Evolutionary conservation across 768 basidiomycete species (phyloP).

Genomic region (Podaxis sp.): DNA sequence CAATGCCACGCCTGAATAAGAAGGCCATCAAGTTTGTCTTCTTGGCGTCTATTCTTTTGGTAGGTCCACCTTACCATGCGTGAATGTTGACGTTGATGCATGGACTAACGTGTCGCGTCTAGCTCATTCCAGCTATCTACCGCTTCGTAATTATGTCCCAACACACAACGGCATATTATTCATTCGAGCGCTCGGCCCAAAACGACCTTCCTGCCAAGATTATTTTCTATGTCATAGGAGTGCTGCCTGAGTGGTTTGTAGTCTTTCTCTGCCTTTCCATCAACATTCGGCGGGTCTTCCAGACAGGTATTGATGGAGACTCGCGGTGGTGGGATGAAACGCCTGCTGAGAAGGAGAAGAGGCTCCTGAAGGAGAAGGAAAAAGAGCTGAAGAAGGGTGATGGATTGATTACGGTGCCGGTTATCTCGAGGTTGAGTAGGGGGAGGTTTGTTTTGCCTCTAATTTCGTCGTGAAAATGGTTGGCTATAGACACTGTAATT

Average conservation of each 20-base stretch:
- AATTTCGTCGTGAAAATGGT: neutral
- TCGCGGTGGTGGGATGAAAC: constrained; percentile 20
- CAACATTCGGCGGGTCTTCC: constrained; percentile 24
- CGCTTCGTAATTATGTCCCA: constrained; percentile 27
- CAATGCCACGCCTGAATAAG: constrained; percentile 19
- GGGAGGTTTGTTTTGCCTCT: constrained; percentile 5
- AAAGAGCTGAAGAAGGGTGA: constrained; percentile 13
- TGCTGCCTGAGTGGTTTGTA: constrained; percentile 29
- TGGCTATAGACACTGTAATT: neutral
- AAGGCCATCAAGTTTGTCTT: constrained; percentile 7
- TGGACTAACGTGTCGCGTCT: neutral
- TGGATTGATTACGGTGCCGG: constrained; percentile 1
- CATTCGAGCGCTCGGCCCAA: constrained; percentile 20
- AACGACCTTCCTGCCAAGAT: constrained; percentile 24
- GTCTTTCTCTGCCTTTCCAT: constrained; percentile 17
- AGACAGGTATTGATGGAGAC: constrained; percentile 23
- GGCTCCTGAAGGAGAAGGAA: constrained; percentile 16
- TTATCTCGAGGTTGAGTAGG: constrained; percentile 5
- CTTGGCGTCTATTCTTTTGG: neutral
- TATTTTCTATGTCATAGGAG: constrained; percentile 28
- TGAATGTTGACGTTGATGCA: neutral
- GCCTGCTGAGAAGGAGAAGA: constrained; percentile 17
- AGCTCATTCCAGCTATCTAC: constrained; percentile 26
- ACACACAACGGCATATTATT: constrained; percentile 21
- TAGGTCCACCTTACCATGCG: neutral